Evolutionary conservation across 495 filamentous ascomycete genomes (phyloP).

Genomic region (Penicillium bialowiezense): DNA sequence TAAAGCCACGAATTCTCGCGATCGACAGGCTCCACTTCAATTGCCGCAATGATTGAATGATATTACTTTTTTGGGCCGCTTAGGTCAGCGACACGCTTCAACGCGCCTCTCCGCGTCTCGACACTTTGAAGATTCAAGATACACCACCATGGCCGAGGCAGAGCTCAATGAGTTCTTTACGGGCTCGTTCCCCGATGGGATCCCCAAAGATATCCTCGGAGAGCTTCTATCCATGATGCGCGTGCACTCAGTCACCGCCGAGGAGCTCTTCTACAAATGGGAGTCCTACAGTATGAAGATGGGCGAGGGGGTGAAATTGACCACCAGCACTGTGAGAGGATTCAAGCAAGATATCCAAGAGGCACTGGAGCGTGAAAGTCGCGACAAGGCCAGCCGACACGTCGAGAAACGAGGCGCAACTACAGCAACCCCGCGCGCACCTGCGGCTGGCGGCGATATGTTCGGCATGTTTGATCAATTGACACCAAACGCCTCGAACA

Average conservation of each 20-base stretch:
- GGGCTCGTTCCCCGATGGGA: conserved; percentile 46
- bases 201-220: conserved; percentile 67
- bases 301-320: conserved; percentile 71
- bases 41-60: conserved; percentile 7
- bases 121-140: conserved; percentile 10
- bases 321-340: conserved; percentile 62
- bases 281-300: conserved; percentile 95
- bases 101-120: conserved; percentile 16
- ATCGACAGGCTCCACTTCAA: conserved; percentile 8
- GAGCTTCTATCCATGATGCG: conserved; percentile 84
- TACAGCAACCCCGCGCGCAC: conserved; percentile 59
- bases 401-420: conserved; percentile 58
- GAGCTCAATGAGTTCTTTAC: conserved; percentile 72
- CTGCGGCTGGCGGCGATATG: conserved; percentile 60
- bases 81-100: conserved; percentile 23
- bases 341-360: conserved; percentile 90
- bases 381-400: conserved; percentile 55
- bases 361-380: conserved; percentile 67
- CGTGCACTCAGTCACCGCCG: conserved; percentile 67
- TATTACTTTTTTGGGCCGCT: conserved; percentile 20
- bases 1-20: conserved; percentile 1
- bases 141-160: conserved; percentile 28
- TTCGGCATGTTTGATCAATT: conserved; percentile 87
- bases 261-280: conserved; percentile 97
- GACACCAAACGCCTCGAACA: conserved; percentile 66